phyloP scores from a whole-genome alignment of 2,329 filamentous ascomycete species.

The Pezicula carpinea region DNA sequence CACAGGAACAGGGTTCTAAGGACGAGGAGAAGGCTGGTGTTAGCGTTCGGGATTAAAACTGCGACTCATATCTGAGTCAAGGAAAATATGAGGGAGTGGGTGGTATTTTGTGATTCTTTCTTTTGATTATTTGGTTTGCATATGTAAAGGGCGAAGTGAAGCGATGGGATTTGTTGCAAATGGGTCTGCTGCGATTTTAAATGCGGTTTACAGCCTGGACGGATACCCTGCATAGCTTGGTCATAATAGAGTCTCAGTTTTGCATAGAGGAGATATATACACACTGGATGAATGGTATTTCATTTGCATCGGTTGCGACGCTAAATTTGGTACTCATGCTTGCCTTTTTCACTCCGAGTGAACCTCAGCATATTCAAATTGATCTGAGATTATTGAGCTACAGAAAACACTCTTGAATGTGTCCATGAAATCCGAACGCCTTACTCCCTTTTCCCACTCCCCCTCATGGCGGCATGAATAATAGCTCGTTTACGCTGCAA shows the following conservation, averaged over 20 bases:
- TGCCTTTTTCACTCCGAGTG: neutral
- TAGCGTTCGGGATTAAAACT: neutral
- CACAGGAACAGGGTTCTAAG: conserved; percentile 12
- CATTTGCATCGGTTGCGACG: neutral
- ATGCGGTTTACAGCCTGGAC: neutral
- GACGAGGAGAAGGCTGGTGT: conserved; percentile 8
- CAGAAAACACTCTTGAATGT: no score
- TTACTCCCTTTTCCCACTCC: no score
- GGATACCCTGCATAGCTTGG: neutral
- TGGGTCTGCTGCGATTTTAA: neutral
- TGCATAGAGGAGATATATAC: neutral
- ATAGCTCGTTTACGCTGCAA: conserved; percentile 3
- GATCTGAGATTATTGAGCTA: no score
- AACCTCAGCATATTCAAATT: no score
- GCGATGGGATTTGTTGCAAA: neutral
- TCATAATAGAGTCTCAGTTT: neutral
- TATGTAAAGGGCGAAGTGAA: neutral
- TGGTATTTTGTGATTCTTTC: neutral
- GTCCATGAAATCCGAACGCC: no score
- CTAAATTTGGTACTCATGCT: neutral
- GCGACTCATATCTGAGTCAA: neutral
- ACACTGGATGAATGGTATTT: neutral
- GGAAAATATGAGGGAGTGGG: neutral
- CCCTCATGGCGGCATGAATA: no score
- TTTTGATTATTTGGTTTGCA: neutral